Evolutionary conservation across 148 eudicot genomes (phyloP).

Genomic region (Vaccinium corymbosum): DNA sequence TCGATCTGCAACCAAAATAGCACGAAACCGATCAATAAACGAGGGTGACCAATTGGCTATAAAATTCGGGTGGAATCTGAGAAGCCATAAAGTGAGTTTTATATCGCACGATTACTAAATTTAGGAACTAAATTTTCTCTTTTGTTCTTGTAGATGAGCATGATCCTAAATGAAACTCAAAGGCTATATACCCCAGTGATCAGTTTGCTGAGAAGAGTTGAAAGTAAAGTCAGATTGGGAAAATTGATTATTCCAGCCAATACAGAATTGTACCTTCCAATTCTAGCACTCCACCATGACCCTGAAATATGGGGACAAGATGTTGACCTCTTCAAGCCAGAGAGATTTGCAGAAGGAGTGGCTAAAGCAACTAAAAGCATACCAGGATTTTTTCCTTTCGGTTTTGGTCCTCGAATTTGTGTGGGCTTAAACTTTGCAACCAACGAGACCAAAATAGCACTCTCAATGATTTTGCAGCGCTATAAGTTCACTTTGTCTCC

Average conservation of each 20-base stretch:
- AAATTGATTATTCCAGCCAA: conserved; percentile 1
- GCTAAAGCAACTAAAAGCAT: background rate
- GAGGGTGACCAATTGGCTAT: background rate
- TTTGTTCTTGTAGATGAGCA: background rate
- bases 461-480: conserved; percentile 8
- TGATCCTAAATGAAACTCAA: conserved; percentile 2
- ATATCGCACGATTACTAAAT: background rate
- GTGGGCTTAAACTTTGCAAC: conserved; percentile 11
- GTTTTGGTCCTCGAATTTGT: conserved; percentile 8
- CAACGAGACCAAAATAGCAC: conserved; percentile 12
- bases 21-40: too few relatives aligned
- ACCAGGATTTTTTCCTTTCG: conserved; percentile 1
- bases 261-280: background rate
- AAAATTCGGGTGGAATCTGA: background rate
- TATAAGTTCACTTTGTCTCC: conserved; percentile 12
- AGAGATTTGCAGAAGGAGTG: conserved; percentile 8
- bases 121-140: background rate
- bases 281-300: conserved; percentile 6
- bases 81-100: background rate
- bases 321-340: conserved; percentile 8
- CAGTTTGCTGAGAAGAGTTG: background rate
- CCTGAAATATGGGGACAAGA: conserved; percentile 16
- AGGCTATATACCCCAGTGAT: background rate
- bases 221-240: background rate
- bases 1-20: background rate